Evolutionary conservation across 495 filamentous ascomycete genomes (phyloP), one percentile per base, ranked within the genome.

Genomic region (Penicillium salamii): DNA sequence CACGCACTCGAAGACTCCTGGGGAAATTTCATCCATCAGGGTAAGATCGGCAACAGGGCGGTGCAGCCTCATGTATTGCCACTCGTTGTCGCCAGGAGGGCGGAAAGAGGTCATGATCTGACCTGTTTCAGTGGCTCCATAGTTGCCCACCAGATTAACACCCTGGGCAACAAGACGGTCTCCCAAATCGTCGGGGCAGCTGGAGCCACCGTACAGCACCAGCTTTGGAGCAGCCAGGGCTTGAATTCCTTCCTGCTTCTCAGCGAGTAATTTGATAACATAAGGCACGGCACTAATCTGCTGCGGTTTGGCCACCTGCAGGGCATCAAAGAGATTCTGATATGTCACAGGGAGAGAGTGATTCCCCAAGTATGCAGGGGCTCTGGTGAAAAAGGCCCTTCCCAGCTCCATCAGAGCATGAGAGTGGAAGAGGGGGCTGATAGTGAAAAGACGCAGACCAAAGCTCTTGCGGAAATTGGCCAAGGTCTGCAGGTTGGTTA

Each of bases 1-100:
- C 7, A 87, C 70, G 3, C 87, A 70, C 53, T 89, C 86, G 8
- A 71, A 75, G 4, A 82, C 44, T 0, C 70, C 75, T n/a, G 78
- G 72, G 1, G 66, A 72, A 42, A 74, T 72, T 37, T 70, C 61
- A 52, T 86, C 81, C 55, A 89, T 86, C 0, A 63, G 49, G 7
- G 85, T 57, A 18, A 57, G 59, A 13, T 65, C 52, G 1, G 70
- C 65, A 7, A 73, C 62, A 4, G 55, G 57, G 0, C 62, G 55
- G 18, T 57, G 57, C 3, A 67, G 59, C 12, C 85, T 74, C 19
- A 89, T 69, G 50, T 85, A 88, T 47, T 87, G 75, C 85, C 84
- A 89, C n/a, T 79, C 76, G 33, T 69, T 79, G 50, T 89, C 86
- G 2, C 57, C 63, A 4, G 52, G 50, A 7, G 57, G 39, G 3